Percentiles rank a stretch among this genome's conserved stretches.
Evolutionary conservation across 768 basidiomycete species (phyloP).

Genomic region (Sarcodon aspratus): DNA sequence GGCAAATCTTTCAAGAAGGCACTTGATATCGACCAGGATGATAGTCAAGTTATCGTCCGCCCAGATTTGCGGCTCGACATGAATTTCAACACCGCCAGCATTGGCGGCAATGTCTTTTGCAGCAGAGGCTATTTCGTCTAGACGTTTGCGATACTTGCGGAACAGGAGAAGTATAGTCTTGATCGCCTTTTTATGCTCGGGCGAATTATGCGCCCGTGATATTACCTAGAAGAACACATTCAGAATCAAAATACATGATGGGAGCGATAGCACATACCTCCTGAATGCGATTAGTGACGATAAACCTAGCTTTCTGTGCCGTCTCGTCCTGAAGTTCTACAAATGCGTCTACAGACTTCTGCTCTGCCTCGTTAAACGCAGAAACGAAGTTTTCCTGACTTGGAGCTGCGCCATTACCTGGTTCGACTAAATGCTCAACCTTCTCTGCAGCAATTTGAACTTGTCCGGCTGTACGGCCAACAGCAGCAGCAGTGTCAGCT

Average conservation of each 20-base stretch:
- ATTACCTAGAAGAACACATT: neutral
- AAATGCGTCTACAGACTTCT: neutral
- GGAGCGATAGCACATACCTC: neutral
- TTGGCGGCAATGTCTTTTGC: neutral
- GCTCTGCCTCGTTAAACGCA: neutral
- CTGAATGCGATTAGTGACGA: neutral
- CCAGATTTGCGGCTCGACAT: neutral
- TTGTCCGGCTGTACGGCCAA: slow-evolving; percentile 6
- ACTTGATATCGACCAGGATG: slow-evolving; percentile 1
- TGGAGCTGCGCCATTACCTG: neutral
- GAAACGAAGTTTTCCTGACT: neutral
- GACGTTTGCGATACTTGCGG: slow-evolving; percentile 1
- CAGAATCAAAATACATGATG: neutral
- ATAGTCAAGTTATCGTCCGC: slow-evolving; percentile 1
- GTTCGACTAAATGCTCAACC: slow-evolving; percentile 4
- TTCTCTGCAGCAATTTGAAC: slow-evolving; percentile 8
- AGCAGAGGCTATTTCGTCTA: neutral
- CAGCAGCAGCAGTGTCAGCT: slow-evolving; percentile 9
- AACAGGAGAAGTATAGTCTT: slow-evolving; percentile 3
- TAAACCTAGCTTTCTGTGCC: neutral
- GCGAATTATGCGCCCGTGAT: neutral
- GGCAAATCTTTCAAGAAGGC: slow-evolving; percentile 7
- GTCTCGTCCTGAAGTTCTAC: neutral
- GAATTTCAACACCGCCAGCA: neutral
- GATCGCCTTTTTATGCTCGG: slow-evolving; percentile 2